phyloP scores from a whole-genome alignment of 352 stramenopile species.

The Globisporangium mamillatum region DNA sequence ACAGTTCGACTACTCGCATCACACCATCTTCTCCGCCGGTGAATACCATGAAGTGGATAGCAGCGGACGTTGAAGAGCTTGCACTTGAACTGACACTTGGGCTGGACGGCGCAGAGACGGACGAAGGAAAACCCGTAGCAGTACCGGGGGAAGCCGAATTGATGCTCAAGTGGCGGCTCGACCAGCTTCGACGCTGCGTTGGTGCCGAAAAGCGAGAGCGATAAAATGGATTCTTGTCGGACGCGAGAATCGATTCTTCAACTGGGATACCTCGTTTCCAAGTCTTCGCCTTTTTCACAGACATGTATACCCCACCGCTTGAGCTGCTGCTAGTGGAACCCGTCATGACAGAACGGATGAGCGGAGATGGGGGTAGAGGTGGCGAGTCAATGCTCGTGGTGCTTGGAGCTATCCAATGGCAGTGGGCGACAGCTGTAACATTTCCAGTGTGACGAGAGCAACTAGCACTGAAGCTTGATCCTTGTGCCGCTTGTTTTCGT shows the following conservation, averaged over 20 bases:
- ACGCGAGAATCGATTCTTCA: conserved; percentile 39
- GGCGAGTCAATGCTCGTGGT: not conserved
- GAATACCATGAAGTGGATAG: conserved; percentile 65
- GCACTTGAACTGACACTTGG: conserved; percentile 8
- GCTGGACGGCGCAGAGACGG: conserved; percentile 28
- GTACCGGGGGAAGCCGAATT: not conserved
- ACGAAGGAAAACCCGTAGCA: not conserved
- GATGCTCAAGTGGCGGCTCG: conserved; percentile 33
- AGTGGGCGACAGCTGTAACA: conserved; percentile 51
- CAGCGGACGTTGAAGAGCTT: conserved; percentile 7
- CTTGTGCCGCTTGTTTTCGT: conserved; percentile 7
- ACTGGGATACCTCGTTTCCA: conserved; percentile 25
- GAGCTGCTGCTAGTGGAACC: not conserved
- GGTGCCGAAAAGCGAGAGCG: conserved; percentile 39
- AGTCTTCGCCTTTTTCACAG: conserved; percentile 16
- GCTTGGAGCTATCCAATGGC: conserved; percentile 26
- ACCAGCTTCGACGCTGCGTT: conserved; percentile 28
- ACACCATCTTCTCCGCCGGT: conserved; percentile 60
- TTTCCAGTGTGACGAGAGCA: conserved; percentile 28
- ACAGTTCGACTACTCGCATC: conserved; percentile 53
- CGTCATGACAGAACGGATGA: not conserved
- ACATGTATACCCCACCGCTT: conserved; percentile 17
- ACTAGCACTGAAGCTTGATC: conserved; percentile 11
- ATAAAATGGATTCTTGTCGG: conserved; percentile 65
- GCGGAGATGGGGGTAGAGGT: not conserved